phyloP scores from a whole-genome alignment of 2,329 filamentous ascomycete genomes.

The Phialemoniopsis sp. region DNA sequence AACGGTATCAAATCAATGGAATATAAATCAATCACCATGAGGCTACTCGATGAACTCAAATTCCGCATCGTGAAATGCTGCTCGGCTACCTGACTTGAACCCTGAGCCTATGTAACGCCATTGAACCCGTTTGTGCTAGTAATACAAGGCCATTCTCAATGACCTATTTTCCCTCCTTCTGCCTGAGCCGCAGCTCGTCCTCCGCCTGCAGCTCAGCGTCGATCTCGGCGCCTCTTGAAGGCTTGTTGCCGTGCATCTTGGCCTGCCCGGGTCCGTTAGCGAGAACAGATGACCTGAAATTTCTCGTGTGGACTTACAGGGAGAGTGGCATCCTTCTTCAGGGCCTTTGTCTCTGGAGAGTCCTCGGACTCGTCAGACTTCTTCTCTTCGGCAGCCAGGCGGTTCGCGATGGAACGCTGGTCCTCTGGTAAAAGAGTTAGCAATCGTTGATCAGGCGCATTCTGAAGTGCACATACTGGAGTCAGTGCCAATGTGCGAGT shows the following conservation, averaged over 20 bases:
- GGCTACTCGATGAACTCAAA: no score
- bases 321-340: slow-evolving; percentile 22
- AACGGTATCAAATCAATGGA: no score
- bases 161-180: slow-evolving; percentile 38
- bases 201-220: slow-evolving; percentile 66
- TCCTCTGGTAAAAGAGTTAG: not conserved
- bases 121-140: not conserved
- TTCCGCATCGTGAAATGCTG: no score
- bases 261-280: slow-evolving; percentile 35
- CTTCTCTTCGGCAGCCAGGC: not conserved
- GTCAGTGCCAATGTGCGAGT: slow-evolving; percentile 66
- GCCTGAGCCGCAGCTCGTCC: slow-evolving; percentile 59
- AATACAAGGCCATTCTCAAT: not conserved
- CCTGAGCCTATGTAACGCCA: no score
- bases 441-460: not conserved
- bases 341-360: not conserved
- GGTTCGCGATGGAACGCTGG: not conserved
- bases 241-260: slow-evolving; percentile 66
- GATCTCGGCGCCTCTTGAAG: slow-evolving; percentile 66
- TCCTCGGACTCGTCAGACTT: not conserved
- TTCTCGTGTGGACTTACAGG: slow-evolving; percentile 21
- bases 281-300: not conserved
- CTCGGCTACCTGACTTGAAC: no score
- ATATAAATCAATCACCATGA: no score
- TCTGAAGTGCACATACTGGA: slow-evolving; percentile 50